A percentile compares a stretch with the other conserved stretches of the same genome.
Evolutionary conservation across 2,329 filamentous ascomycete species (phyloP).

Genomic region (Aspergillus sclerotialis): DNA sequence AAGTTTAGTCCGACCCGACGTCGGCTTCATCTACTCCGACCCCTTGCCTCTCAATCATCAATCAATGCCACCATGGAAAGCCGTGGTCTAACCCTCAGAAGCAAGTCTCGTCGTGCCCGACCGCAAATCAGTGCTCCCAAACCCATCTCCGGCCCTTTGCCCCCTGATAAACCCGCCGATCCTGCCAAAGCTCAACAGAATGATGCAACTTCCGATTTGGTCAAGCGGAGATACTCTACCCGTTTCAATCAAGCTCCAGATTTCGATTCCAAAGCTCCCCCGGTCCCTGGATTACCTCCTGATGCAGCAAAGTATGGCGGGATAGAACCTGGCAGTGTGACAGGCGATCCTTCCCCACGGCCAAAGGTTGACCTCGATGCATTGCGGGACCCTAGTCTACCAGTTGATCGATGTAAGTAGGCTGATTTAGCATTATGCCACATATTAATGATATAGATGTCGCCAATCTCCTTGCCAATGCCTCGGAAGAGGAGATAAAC

Average conservation of each 20-base stretch:
- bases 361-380: conserved; percentile 69
- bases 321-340: conserved; percentile 38
- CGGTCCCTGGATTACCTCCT: conserved; percentile 61
- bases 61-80: conserved; percentile 39
- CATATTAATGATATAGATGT: conserved; percentile 28
- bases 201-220: conserved; percentile 65
- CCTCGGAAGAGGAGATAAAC: conserved; percentile 78
- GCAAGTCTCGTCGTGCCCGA: conserved; percentile 47
- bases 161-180: conserved; percentile 24
- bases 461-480: conserved; percentile 67
- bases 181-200: conserved; percentile 33
- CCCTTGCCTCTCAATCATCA: neutral
- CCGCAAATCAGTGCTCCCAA: conserved; percentile 56
- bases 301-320: conserved; percentile 55
- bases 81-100: conserved; percentile 56
- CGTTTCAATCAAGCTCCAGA: conserved; percentile 73
- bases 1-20: neutral
- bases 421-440: conserved; percentile 6
- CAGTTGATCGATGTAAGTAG: conserved; percentile 67
- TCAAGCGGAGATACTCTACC: conserved; percentile 91
- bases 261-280: conserved; percentile 60
- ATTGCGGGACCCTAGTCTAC: conserved; percentile 70
- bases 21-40: conserved; percentile 4
- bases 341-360: conserved; percentile 51
- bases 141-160: conserved; percentile 44